Evolutionary conservation across 1,284 basidiomycete species (phyloP).

Genomic region (Afroboletus lepidellus): DNA sequence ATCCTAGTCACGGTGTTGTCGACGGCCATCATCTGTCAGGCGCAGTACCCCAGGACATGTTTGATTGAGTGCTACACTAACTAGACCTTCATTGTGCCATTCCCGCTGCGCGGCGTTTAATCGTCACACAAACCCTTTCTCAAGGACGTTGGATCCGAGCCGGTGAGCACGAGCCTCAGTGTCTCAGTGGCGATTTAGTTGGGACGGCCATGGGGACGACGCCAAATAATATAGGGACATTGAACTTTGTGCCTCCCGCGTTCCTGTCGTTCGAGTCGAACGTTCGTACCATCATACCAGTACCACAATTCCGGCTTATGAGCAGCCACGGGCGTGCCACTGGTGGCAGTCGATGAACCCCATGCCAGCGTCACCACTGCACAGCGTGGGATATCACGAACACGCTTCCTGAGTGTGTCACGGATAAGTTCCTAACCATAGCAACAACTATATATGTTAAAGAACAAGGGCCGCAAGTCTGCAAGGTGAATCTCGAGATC

Average conservation of each 20-base stretch:
- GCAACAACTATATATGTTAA: neutral
- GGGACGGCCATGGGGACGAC: neutral
- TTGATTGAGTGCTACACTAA: neutral
- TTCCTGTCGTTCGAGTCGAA: neutral
- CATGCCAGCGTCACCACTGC: neutral
- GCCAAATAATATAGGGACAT: neutral
- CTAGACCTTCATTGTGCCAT: neutral
- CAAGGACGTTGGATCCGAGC: neutral
- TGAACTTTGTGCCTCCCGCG: neutral
- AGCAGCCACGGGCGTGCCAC: neutral
- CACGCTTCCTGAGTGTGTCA: neutral
- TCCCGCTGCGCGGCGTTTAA: neutral
- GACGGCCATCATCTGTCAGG: neutral
- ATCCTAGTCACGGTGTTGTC: neutral
- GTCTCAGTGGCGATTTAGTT: neutral
- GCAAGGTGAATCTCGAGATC: neutral
- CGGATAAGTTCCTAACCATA: too few relatives aligned
- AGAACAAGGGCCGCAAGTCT: neutral
- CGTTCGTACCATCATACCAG: neutral
- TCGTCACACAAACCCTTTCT: neutral
- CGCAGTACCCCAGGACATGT: neutral
- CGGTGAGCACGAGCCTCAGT: neutral
- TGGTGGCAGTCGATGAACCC: neutral
- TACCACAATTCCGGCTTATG: neutral
- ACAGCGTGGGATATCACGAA: neutral